Percentiles rank a stretch among this genome's conserved stretches.
These are phyloP conservation scores for Dactylorhiza incarnata DNA, from an alignment of 106 monocot genomes.

Conservation along the genomic window DNA sequence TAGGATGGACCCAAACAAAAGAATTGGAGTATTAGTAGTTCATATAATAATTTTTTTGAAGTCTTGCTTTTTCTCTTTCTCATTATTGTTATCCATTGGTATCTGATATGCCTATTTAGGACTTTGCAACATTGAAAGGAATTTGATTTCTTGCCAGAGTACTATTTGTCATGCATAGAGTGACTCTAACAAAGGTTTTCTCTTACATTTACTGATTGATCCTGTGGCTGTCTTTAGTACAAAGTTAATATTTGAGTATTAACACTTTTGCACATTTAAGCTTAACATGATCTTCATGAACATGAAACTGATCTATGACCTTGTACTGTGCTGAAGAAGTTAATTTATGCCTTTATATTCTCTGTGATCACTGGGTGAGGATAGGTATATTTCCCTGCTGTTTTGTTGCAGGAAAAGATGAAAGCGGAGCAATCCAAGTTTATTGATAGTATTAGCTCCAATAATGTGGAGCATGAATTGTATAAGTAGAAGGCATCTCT, in stretches of 20 bases:
- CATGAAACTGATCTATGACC: constrained; percentile 1
- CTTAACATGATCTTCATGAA: neutral
- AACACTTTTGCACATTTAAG: neutral
- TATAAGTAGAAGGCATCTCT: constrained; percentile 18
- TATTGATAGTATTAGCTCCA: constrained; percentile 38
- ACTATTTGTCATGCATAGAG: too few species aligned
- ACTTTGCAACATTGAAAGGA: neutral
- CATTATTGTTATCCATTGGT: neutral
- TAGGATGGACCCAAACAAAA: neutral
- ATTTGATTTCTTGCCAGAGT: neutral
- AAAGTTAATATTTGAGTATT: neutral
- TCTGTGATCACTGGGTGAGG: too few species aligned
- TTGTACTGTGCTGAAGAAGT: neutral
- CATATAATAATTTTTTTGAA: neutral
- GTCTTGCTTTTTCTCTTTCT: neutral
- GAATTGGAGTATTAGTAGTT: neutral
- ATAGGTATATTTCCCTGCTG: too few species aligned
- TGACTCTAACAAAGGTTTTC: neutral
- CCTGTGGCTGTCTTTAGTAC: neutral
- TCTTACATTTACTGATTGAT: neutral
- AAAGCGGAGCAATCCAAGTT: constrained; percentile 82
- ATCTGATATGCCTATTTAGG: neutral
- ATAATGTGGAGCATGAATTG: constrained; percentile 27
- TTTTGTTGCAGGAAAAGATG: constrained; percentile 66
- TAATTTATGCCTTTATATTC: too few species aligned